Evolutionary conservation across 2,329 filamentous ascomycete species (phyloP).

Genomic region (Diaporthe citri): DNA sequence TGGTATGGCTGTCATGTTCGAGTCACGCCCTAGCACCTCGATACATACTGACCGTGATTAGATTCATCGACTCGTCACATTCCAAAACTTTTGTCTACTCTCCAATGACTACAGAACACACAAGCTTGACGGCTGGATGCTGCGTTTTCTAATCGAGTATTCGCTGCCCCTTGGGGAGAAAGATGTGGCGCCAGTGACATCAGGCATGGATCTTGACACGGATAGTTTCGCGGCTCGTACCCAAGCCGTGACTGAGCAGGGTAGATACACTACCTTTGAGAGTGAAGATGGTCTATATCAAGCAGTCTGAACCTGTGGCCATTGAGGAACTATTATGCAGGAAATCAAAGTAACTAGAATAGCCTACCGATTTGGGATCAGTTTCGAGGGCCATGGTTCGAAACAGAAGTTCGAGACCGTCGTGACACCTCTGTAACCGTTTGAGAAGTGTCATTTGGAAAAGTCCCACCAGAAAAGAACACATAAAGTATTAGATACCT

Average conservation of each 20-base stretch:
- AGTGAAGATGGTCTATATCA: not conserved
- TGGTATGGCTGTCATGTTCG: not conserved
- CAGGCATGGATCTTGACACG: constrained; percentile 4
- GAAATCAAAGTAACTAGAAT: not conserved
- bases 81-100: constrained; percentile 4
- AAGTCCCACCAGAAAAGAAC: too few species aligned
- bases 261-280: constrained; percentile 9
- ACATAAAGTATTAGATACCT: not conserved
- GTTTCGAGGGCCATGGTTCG: not conserved
- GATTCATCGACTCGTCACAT: constrained; percentile 16
- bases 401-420: not conserved
- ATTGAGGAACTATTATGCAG: not conserved
- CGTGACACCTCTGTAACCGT: not conserved
- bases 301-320: not conserved
- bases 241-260: constrained; percentile 5
- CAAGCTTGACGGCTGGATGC: constrained; percentile 18
- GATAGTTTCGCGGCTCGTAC: constrained; percentile 10
- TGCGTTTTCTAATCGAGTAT: constrained; percentile 3
- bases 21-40: not conserved
- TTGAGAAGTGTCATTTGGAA: not conserved
- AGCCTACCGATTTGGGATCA: not conserved
- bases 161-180: not conserved
- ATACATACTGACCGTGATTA: not conserved
- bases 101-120: constrained; percentile 15
- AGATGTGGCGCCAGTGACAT: not conserved